Base-by-base conservation (phyloP, 1,284 basidiomycete genomes). In the Inonotus hispidus region DNA sequence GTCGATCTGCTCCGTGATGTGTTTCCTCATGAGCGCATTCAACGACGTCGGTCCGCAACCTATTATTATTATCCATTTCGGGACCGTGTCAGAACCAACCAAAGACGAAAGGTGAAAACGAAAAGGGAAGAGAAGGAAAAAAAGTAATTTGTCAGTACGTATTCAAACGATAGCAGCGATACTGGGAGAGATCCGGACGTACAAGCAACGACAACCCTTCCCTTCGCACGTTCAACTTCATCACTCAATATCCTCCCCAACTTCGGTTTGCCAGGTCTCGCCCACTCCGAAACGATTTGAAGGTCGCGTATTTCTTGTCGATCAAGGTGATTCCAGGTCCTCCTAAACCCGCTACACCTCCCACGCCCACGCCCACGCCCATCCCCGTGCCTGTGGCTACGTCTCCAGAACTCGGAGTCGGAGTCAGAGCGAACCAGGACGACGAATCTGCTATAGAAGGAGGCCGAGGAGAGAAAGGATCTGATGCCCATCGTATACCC, bases 31-130 rank as follows among this genome's bases (percentile, higher is more conserved):
- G 67, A 91, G 75, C 2, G 83, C 84, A 67, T 88, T 87, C 60
- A 93, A 77, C 19, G 87, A 87, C 1, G 80, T 78, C 0, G 91
- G 91, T 4, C 90, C 91, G 68, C 91, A 93, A 62, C 84, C 86
- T 87, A 63, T n/a, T n/a, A n/a, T n/a, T n/a, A n/a, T n/a, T n/a
- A n/a, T n/a, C n/a, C n/a, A n/a, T n/a, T n/a, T n/a, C n/a, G n/a
- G n/a, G n/a, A n/a, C n/a, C n/a, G n/a, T n/a, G 13, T 25, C 47
- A 11, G 13, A 5, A 5, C 10, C 25, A 29, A 29, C 39, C 14
- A 53, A 21, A 46, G 35, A 52, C 11, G 25, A 38, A 50, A 23
- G 35, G 41, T 50, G 23, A 61, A 14, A 10, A 37, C 43, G 29
- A 21, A 50, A 39, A 23, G 7, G 10, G 55, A 1, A 25, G 23